Evolutionary conservation across 108 stramenopile genomes (phyloP).

Genomic region (Hondaea fermentalgiana): DNA sequence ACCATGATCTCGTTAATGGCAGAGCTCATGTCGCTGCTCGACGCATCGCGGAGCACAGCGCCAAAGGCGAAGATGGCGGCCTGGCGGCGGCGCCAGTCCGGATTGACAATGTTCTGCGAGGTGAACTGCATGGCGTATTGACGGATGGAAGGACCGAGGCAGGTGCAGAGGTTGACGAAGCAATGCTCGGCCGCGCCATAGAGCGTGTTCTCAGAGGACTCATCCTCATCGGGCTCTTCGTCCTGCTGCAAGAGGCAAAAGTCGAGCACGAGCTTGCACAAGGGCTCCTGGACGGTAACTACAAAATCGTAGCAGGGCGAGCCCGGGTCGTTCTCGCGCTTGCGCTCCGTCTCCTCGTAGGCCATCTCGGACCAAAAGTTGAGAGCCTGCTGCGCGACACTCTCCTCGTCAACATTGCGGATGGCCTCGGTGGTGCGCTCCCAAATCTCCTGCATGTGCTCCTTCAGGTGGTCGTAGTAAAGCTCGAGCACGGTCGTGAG

Average conservation of each 20-base stretch:
- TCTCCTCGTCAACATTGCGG: not conserved
- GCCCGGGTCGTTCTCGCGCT: not conserved
- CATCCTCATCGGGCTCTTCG: not conserved
- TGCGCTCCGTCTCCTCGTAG: slow-evolving; percentile 5
- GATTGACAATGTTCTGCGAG: not conserved
- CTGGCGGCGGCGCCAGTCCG: slow-evolving; percentile 7
- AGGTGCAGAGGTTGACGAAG: not conserved
- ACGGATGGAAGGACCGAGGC: not conserved
- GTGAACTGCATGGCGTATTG: not conserved
- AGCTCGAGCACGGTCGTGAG: not conserved
- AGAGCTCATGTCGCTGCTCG: not conserved
- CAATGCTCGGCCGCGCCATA: not conserved
- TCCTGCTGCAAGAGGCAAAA: not conserved
- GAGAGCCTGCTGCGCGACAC: not conserved
- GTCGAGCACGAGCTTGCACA: not conserved
- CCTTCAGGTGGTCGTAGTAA: not conserved
- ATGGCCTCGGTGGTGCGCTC: not conserved
- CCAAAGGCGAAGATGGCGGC: slow-evolving; percentile 4
- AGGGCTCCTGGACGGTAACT: not conserved
- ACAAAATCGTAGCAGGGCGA: not conserved
- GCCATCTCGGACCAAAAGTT: slow-evolving; percentile 6
- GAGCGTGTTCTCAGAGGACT: not conserved
- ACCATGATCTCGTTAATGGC: not conserved
- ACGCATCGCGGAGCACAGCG: not conserved
- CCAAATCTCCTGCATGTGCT: not conserved